Base-by-base conservation (phyloP, 83 land plant genomes). In the Picea engelmannii region DNA sequence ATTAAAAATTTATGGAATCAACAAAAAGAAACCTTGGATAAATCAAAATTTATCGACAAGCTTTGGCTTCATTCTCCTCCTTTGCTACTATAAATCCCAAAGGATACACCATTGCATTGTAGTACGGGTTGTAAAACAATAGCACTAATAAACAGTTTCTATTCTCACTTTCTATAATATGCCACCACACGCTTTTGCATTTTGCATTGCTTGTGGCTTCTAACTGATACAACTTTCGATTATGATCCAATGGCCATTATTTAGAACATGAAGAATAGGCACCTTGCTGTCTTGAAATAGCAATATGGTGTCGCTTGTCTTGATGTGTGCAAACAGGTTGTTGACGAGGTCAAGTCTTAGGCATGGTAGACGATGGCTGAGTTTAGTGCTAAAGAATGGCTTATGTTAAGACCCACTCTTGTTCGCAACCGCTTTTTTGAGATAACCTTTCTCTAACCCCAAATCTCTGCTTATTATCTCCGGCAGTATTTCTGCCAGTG, bases 121-220 rank as follows among this genome's bases (percentile, higher is more conserved):
- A 75, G 2, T 84, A 86, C 1, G 90, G 88, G 75, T 89, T 89
- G 83, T 92, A 92, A 83, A 92, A 92, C 61, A 87, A 89, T 12
- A 90, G 90, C 12, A 89, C 65, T 18, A 88, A 89, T 82, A 86
- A 76, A 6, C 86, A 6, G 35, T 82, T 73, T 8, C 89, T 88
- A 13, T 83, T 80, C 38, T 61, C 12, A 10, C 5, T 23, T 0
- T 79, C 27, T 6, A 65, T 59, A 66, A 87, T 83, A 13, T 86
- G 81, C 78, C 81, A 86, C 89, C 81, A 81, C 15, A 52, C 86
- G 62, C 89, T 87, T 73, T 81, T 83, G 81, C 79, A 87, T 66
- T 55, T 75, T 15, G 81, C 89, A 31, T 84, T 84, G 62, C 82
- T 81, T n/a, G 84, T 9, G 25, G 82, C 84, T 52, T 87, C 89